A percentile compares a stretch with the other conserved stretches of the same genome.
phyloP scores from a whole-genome alignment of 2,329 filamentous ascomycete genomes.

The Talaromyces sp. region DNA sequence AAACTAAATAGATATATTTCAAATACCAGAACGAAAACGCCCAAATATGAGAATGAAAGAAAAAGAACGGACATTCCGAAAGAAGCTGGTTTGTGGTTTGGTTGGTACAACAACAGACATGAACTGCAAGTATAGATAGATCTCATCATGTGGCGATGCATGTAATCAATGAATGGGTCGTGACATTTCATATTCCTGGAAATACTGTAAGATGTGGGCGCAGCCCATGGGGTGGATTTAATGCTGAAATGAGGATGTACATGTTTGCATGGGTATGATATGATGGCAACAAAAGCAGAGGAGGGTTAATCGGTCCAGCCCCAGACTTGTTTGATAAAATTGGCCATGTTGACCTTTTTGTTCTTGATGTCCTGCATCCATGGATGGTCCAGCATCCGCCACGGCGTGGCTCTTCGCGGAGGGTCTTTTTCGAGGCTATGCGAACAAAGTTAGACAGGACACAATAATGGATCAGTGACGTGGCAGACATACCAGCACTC shows the following conservation, averaged over 20 bases:
- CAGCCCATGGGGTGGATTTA: not conserved
- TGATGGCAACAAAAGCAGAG: not conserved
- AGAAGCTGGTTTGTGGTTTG: not conserved
- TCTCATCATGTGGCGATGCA: not conserved
- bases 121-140: not conserved
- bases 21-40: constrained; percentile 15
- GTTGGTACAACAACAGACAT: not conserved
- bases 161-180: not conserved
- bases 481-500: constrained; percentile 82
- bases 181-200: not conserved
- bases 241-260: not conserved
- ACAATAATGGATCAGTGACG: not conserved
- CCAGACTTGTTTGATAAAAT: constrained; percentile 93
- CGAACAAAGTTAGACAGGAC: constrained; percentile 6
- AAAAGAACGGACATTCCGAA: not conserved
- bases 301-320: constrained; percentile 74
- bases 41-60: not conserved
- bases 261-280: not conserved
- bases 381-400: constrained; percentile 98
- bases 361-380: constrained; percentile 97
- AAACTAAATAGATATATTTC: not conserved
- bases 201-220: not conserved
- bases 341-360: constrained; percentile 96
- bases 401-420: constrained; percentile 81
- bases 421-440: constrained; percentile 94